phyloP scores from a whole-genome alignment of 2,329 filamentous ascomycete genomes.

The Calonectria ilicicola region DNA sequence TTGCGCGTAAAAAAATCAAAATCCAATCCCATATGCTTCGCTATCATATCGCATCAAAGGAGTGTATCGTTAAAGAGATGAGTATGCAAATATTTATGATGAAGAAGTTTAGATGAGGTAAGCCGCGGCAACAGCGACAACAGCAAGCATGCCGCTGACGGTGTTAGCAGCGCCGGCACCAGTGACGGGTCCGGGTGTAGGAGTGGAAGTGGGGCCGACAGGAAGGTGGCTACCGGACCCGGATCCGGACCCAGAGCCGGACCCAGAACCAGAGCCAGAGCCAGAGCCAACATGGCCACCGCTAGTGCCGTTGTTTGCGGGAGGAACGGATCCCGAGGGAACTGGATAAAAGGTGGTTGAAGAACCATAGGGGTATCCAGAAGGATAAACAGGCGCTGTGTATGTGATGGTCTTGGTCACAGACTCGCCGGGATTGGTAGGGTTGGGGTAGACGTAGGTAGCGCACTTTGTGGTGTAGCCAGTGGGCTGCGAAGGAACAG shows the following conservation, averaged over 20 bases:
- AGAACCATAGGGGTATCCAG: conserved; percentile 9
- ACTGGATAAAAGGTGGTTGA: conserved; percentile 32
- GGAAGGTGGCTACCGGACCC: conserved; percentile 29
- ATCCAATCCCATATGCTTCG: conserved; percentile 17
- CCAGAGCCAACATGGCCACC: conserved; percentile 17
- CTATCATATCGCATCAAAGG: conserved; percentile 17
- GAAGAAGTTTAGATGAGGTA: conserved; percentile 53
- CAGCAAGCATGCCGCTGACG: conserved; percentile 50
- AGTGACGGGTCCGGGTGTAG: conserved; percentile 35
- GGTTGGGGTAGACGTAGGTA: conserved; percentile 42
- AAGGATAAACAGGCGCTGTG: conserved; percentile 34
- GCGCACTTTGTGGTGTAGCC: conserved; percentile 42
- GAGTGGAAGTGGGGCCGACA: conserved; percentile 26
- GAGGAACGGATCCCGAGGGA: conserved; percentile 27
- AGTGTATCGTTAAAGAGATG: background rate
- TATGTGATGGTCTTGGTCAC: conserved; percentile 43
- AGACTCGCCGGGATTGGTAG: conserved; percentile 36
- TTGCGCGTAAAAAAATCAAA: conserved; percentile 6
- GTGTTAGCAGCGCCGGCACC: conserved; percentile 46
- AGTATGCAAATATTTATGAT: background rate
- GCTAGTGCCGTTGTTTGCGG: conserved; percentile 30
- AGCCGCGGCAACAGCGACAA: conserved; percentile 53
- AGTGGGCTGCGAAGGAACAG: conserved; percentile 29
- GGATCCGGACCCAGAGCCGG: background rate
- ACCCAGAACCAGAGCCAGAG: background rate